Conservation (phyloP, 2,329 filamentous ascomycete species). For the Fusarium fujikuroi region DNA sequence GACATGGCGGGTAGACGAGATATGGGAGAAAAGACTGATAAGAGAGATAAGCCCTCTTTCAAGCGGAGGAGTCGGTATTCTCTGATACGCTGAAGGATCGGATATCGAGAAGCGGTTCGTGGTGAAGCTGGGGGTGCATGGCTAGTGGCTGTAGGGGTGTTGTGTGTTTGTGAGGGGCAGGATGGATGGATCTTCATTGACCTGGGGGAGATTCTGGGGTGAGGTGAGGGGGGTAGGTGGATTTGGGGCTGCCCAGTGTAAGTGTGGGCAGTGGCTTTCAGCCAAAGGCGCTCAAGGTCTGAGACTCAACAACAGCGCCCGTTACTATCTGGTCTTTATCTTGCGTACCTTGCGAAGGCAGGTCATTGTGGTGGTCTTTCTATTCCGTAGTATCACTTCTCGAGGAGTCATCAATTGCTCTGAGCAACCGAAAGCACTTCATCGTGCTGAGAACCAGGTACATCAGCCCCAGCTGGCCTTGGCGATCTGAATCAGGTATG, state of each 20-base stretch:
- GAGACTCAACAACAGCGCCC: slow-evolving; percentile 1
- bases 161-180: slow-evolving; percentile 14
- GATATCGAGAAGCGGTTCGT: slow-evolving; percentile 4
- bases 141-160: slow-evolving; percentile 10
- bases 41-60: slow-evolving; percentile 25
- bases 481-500: background rate
- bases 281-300: background rate
- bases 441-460: background rate
- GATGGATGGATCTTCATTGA: slow-evolving; percentile 23
- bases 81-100: slow-evolving; percentile 2
- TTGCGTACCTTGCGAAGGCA: background rate
- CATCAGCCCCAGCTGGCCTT: background rate
- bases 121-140: slow-evolving; percentile 23
- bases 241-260: slow-evolving; percentile 5
- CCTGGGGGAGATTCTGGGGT: slow-evolving; percentile 28
- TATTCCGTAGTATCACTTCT: background rate
- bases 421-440: background rate
- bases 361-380: background rate
- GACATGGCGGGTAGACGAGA: slow-evolving; percentile 18
- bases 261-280: slow-evolving; percentile 21
- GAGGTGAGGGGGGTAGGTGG: slow-evolving; percentile 17
- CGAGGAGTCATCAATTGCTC: background rate
- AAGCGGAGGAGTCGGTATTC: background rate
- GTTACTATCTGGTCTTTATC: slow-evolving; percentile 1
- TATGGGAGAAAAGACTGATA: slow-evolving; percentile 21